Percentiles rank a stretch among this genome's conserved stretches.
Evolutionary conservation across 2,329 filamentous ascomycete genomes (phyloP).

Genomic region (Xylaria sp.): DNA sequence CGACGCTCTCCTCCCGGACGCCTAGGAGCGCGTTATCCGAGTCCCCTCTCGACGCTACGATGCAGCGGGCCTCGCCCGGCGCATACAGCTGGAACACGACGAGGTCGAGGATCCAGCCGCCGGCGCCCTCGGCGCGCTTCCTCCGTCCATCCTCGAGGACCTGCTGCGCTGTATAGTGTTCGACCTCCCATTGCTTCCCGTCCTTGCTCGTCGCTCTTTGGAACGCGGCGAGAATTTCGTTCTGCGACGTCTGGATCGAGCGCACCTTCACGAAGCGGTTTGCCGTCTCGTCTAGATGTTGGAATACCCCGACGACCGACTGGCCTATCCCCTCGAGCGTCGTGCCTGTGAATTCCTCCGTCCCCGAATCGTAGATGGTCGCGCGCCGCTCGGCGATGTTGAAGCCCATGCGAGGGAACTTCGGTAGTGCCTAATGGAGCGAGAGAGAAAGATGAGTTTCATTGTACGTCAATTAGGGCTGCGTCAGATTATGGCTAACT

Average conservation of each 20-base stretch:
- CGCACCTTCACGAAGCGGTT: conserved; percentile 48
- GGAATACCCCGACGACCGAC: conserved; percentile 38
- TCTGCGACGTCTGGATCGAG: conserved; percentile 45
- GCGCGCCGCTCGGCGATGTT: conserved; percentile 41
- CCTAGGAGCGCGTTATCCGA: conserved; percentile 46
- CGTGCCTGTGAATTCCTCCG: conserved; percentile 47
- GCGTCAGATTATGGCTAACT: too few relatives aligned
- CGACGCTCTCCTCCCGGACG: conserved; percentile 45
- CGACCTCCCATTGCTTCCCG: conserved; percentile 42
- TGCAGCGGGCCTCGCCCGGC: conserved; percentile 46
- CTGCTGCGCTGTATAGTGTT: conserved; percentile 35
- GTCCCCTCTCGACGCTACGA: conserved; percentile 43
- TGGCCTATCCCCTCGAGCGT: conserved; percentile 48
- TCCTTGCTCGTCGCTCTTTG: conserved; percentile 29
- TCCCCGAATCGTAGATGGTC: conserved; percentile 46
- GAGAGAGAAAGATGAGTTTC: background rate
- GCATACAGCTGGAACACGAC: conserved; percentile 48
- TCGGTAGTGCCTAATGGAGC: conserved; percentile 25
- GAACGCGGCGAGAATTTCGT: conserved; percentile 45
- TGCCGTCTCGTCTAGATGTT: conserved; percentile 33
- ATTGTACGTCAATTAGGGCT: background rate
- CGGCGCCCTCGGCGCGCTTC: conserved; percentile 40
- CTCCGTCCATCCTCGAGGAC: conserved; percentile 39
- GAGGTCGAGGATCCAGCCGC: conserved; percentile 47
- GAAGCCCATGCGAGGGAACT: conserved; percentile 49